These are phyloP conservation scores for Prinsepia uniflora DNA, from an alignment of 306 rosid species.

Conservation along the genomic window DNA sequence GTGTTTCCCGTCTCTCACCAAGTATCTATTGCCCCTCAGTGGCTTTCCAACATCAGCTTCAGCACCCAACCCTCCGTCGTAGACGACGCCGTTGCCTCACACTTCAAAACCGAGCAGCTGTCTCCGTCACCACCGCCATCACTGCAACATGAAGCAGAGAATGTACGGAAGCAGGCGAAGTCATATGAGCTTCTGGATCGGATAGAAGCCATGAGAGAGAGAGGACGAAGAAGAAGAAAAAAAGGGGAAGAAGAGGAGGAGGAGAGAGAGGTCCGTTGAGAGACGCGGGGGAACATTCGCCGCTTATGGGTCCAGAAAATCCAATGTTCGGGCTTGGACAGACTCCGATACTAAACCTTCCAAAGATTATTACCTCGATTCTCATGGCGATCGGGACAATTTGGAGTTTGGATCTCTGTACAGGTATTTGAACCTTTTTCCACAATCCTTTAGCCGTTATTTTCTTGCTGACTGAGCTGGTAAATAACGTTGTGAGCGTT, in stretches of 20 bases:
- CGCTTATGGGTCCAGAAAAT: constrained; percentile 58
- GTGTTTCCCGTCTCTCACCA: constrained; percentile 28
- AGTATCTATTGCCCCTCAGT: constrained; percentile 18
- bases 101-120: constrained; percentile 16
- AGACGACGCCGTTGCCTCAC: constrained; percentile 33
- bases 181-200: constrained; percentile 58
- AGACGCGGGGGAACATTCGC: constrained; percentile 33
- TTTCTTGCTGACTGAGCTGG: background rate
- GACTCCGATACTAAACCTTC: constrained; percentile 46
- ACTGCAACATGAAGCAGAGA: constrained; percentile 19
- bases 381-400: constrained; percentile 76
- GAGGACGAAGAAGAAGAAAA: constrained; percentile 29
- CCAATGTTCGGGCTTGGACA: constrained; percentile 74
- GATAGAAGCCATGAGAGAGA: constrained; percentile 30
- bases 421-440: constrained; percentile 37
- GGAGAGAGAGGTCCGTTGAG: constrained; percentile 40
- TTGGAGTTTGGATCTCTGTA: constrained; percentile 68
- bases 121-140: constrained; percentile 24
- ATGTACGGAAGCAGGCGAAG: constrained; percentile 16
- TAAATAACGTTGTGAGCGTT: background rate
- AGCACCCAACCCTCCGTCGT: constrained; percentile 56
- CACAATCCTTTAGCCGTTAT: background rate
- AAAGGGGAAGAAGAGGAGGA: constrained; percentile 50
- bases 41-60: constrained; percentile 56
- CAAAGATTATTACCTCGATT: constrained; percentile 75